Conservation (phyloP, 2,329 filamentous ascomycete species). For the Fusarium agapanthi region DNA sequence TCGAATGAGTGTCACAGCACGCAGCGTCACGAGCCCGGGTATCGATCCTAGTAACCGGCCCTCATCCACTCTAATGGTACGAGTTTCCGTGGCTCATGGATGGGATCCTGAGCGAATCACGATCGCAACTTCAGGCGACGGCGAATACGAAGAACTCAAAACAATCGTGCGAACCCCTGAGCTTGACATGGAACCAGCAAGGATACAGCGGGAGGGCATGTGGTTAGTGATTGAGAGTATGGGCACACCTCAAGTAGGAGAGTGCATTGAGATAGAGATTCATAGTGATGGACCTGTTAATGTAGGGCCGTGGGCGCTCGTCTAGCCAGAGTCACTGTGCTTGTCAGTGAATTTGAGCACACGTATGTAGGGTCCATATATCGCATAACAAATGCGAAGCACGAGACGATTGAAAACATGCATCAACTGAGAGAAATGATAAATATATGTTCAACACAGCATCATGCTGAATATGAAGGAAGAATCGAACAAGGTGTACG, state of each 20-base stretch:
- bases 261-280: slow-evolving; percentile 62
- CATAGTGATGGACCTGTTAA: slow-evolving; percentile 59
- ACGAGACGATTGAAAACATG: background rate
- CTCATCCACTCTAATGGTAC: slow-evolving; percentile 65
- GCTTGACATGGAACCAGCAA: slow-evolving; percentile 76
- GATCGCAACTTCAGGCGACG: slow-evolving; percentile 73
- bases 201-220: slow-evolving; percentile 64
- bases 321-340: slow-evolving; percentile 11
- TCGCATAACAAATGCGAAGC: background rate
- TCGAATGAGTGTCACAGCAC: slow-evolving; percentile 54
- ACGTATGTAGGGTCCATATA: background rate
- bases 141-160: slow-evolving; percentile 75
- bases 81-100: slow-evolving; percentile 77
- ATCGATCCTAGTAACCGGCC: slow-evolving; percentile 18
- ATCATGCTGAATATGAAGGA: slow-evolving; percentile 5
- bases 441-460: background rate
- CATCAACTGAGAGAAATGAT: background rate
- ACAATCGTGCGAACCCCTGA: slow-evolving; percentile 75
- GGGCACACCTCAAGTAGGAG: slow-evolving; percentile 57
- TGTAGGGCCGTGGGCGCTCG: slow-evolving; percentile 54
- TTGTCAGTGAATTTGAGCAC: background rate
- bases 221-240: slow-evolving; percentile 87
- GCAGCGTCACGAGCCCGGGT: slow-evolving; percentile 42
- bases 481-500: slow-evolving; percentile 13
- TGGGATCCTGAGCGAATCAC: slow-evolving; percentile 73